phyloP scores from a whole-genome alignment of 148 eudicot species.

The Amaranthus hypochondriacus region DNA sequence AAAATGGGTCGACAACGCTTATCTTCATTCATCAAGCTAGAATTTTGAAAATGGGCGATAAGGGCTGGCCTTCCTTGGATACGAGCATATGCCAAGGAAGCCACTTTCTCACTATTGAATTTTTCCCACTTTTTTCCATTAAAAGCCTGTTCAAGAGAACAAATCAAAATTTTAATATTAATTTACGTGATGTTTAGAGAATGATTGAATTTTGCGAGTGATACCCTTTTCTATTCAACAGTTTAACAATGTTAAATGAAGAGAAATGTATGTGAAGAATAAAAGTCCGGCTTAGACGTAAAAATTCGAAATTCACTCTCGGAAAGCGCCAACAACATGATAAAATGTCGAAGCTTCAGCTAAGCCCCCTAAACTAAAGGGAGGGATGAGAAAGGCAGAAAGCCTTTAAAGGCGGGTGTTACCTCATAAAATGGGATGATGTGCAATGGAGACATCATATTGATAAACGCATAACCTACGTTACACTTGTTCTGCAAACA shows the following conservation, averaged over 20 bases:
- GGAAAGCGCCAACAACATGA: not conserved
- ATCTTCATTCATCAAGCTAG: slow-evolving; percentile 95
- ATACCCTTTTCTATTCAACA: too few relatives aligned
- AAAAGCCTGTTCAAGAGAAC: slow-evolving; percentile 44
- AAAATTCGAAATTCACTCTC: too few relatives aligned
- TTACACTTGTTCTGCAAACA: slow-evolving; percentile 91
- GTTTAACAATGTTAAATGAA: too few relatives aligned
- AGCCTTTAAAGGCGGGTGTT: slow-evolving; percentile 1
- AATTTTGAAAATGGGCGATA: slow-evolving; percentile 78
- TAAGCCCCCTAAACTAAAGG: not conserved
- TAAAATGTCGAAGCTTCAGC: not conserved
- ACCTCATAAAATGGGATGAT: slow-evolving; percentile 82
- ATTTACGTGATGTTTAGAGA: too few relatives aligned
- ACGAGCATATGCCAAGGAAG: slow-evolving; percentile 84
- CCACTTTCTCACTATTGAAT: slow-evolving; percentile 91
- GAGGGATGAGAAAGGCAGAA: slow-evolving; percentile 1
- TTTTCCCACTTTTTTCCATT: slow-evolving; percentile 96
- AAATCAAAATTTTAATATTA: not conserved
- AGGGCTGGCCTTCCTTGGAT: slow-evolving; percentile 85
- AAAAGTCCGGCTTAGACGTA: too few relatives aligned
- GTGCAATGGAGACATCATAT: slow-evolving; percentile 77
- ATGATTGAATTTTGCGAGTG: not conserved
- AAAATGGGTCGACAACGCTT: slow-evolving; percentile 85
- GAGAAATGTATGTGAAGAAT: too few relatives aligned
- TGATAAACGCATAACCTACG: slow-evolving; percentile 95